Evolutionary conservation across 495 filamentous ascomycete genomes (phyloP).

Genomic region (Pseudevernia furfuracea): DNA sequence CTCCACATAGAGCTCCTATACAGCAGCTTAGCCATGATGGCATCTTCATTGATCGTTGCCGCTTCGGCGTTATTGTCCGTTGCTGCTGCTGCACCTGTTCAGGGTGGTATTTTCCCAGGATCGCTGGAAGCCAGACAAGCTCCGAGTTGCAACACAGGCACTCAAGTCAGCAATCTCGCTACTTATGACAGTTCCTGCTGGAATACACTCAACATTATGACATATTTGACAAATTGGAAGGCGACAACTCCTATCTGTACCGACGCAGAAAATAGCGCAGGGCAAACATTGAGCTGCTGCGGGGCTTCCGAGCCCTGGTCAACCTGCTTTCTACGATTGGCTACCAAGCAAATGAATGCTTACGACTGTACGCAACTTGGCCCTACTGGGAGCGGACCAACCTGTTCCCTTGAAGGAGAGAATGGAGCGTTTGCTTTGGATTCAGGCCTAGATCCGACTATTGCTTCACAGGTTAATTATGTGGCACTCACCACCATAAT

Average conservation of each 20-base stretch:
- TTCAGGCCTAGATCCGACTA: background rate
- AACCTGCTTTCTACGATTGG: constrained; percentile 1
- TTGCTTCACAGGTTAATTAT: background rate
- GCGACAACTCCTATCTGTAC: constrained; percentile 1
- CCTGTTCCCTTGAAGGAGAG: background rate
- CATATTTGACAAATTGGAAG: constrained; percentile 1
- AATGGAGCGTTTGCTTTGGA: background rate
- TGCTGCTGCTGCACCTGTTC: background rate
- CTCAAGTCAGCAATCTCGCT: background rate
- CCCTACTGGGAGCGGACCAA: background rate
- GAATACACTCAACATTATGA: background rate
- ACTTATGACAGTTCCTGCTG: background rate
- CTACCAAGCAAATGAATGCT: background rate
- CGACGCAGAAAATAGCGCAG: background rate
- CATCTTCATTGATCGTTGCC: background rate
- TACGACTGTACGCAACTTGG: background rate
- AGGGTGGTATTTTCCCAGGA: background rate
- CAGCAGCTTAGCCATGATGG: background rate
- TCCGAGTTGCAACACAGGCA: background rate
- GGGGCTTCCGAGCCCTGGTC: constrained; percentile 2
- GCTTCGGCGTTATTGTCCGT: background rate
- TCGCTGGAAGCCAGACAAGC: constrained; percentile 1
- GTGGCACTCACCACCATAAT: background rate
- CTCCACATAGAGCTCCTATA: background rate
- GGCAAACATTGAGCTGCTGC: background rate